phyloP scores from a whole-genome alignment of 805 yeast genomes.

The Wickerhamomyces tratensis region DNA sequence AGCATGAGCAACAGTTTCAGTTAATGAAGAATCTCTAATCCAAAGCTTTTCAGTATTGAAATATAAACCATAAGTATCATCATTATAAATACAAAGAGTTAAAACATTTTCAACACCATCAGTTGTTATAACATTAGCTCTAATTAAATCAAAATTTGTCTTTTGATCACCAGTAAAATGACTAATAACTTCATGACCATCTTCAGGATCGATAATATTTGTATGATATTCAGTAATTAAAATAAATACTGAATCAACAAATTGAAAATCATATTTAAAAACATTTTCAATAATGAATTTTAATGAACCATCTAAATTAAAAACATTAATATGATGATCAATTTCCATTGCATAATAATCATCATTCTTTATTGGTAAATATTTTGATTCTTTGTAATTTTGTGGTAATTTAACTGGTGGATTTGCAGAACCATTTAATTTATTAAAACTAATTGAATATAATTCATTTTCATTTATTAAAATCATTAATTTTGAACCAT shows the following conservation, averaged over 20 bases:
- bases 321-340: constrained; percentile 12
- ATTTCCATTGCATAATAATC: constrained; percentile 12
- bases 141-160: constrained; percentile 5
- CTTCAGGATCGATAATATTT: constrained; percentile 14
- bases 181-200: constrained; percentile 15
- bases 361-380: constrained; percentile 12
- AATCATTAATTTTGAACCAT: constrained; percentile 15
- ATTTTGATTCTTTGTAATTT: not conserved
- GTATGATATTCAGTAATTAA: constrained; percentile 13
- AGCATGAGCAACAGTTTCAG: constrained; percentile 25
- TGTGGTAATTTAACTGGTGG: no score
- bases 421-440: constrained; percentile 3
- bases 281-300: constrained; percentile 14
- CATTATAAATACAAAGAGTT: constrained; percentile 6
- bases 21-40: constrained; percentile 34
- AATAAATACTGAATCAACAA: constrained; percentile 9
- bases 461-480: constrained; percentile 1
- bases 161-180: constrained; percentile 8
- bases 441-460: constrained; percentile 5
- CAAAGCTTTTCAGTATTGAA: constrained; percentile 19
- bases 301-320: constrained; percentile 2
- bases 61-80: constrained; percentile 5
- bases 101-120: constrained; percentile 8
- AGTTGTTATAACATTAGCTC: constrained; percentile 1
- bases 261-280: constrained; percentile 12